A percentile compares a stretch with the other conserved stretches of the same genome.
phyloP scores from a whole-genome alignment of 164 flowering plant species.

The Liquidambar formosana region DNA sequence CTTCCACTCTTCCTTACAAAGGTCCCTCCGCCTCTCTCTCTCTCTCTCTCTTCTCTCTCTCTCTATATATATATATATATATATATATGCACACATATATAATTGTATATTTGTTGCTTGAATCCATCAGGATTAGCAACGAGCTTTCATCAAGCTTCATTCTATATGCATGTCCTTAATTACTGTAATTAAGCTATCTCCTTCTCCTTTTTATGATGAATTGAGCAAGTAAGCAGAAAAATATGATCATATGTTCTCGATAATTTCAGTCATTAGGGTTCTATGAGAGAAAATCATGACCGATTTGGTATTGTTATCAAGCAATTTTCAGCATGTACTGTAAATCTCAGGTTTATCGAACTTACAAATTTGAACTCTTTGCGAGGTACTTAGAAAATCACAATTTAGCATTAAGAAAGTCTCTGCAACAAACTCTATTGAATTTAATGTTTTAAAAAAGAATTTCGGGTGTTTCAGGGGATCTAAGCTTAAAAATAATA shows the following conservation, averaged over 20 bases:
- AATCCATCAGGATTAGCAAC: too few relatives aligned
- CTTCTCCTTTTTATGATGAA: background rate
- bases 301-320: background rate
- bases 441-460: background rate
- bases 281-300: background rate
- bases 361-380: background rate
- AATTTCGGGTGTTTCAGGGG: background rate
- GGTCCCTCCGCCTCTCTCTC: background rate
- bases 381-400: background rate
- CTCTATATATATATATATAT: background rate
- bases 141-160: background rate
- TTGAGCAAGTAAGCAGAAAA: background rate
- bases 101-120: too few relatives aligned
- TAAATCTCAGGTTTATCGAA: background rate
- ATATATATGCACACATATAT: background rate
- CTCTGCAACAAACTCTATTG: background rate
- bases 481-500: too few relatives aligned
- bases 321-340: background rate
- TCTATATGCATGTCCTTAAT: background rate
- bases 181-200: background rate
- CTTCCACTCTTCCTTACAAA: background rate
- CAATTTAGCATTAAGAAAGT: background rate
- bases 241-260: background rate
- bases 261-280: background rate
- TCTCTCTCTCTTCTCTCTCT: constrained; percentile 9